Evolutionary conservation across 2,329 filamentous ascomycete genomes (phyloP), one percentile per base, ranked within the genome.

Genomic region (Hymenoscyphus infarciens): DNA sequence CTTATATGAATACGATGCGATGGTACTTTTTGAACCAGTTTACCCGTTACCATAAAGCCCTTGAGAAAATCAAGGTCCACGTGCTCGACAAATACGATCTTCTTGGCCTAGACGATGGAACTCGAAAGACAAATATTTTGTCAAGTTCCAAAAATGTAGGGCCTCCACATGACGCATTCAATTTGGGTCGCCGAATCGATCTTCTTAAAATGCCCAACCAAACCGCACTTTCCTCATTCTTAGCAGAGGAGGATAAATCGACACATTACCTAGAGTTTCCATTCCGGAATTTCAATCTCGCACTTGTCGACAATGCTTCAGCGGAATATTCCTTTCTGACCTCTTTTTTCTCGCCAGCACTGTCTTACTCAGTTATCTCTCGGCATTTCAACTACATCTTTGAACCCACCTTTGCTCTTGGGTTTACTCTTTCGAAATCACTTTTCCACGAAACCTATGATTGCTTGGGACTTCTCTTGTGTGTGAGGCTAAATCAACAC

Each of bases 11-110:
- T 75, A 99, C 96, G 0, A 99, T 99, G 92, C 87, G 92, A 60
- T 99, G 95, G 95, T 99, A 99, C 73, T 98, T 98, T 74, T 78
- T 89, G 60, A 95, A 90, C 68, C 91, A 97, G 74, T 99, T 99
- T 73, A 87, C 85, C 3, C 87, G 94, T 38, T 99, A 99, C 75
- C 87, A 90, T 67, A 87, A 88, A 69, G 88, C 95, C 0, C 81
- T 99, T 5, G 88, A 89, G 61, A 96, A 92, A 75, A 82, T 99
- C 64, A 94, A 90, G 72, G 76, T 98, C 2, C 92, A 97, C 72
- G 76, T 82, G 4, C 81, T 96, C 63, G 94, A 97, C 72, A 92
- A 89, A 73, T 87, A 88, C 67, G 92, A 97, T 72, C 83, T 92
- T 0, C 80, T 99, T 3, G 92, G 90, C 15, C 86, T 91, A 64